Conservation (phyloP, 2,329 filamentous ascomycete species). For the Xylaria multiplex region DNA sequence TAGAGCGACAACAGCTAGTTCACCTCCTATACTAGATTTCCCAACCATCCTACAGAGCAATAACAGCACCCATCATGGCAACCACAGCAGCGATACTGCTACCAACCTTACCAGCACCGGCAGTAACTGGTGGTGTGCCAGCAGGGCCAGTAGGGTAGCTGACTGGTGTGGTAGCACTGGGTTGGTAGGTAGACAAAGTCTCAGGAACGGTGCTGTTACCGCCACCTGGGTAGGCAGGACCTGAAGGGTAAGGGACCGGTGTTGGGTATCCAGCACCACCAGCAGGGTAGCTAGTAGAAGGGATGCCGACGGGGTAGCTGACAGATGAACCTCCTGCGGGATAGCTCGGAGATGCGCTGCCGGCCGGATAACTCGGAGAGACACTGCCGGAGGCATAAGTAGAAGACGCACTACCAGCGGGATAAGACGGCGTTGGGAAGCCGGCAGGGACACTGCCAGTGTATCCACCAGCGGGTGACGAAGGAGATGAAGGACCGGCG, state of each 20-base stretch:
- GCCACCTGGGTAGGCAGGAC: slow-evolving; percentile 25
- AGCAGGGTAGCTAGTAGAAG: slow-evolving; percentile 20
- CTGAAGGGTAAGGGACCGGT: slow-evolving; percentile 8
- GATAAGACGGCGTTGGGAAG: slow-evolving; percentile 10
- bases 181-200: slow-evolving; percentile 24
- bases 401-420: slow-evolving; percentile 8
- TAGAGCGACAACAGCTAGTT: background rate
- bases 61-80: slow-evolving; percentile 40
- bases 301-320: slow-evolving; percentile 27
- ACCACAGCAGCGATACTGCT: slow-evolving; percentile 42
- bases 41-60: slow-evolving; percentile 37
- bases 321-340: slow-evolving; percentile 26
- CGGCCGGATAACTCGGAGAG: slow-evolving; percentile 24
- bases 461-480: background rate
- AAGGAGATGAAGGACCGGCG: slow-evolving; percentile 15
- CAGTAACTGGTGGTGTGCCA: slow-evolving; percentile 16
- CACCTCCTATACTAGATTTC: background rate
- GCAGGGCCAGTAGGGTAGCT: slow-evolving; percentile 26
- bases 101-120: slow-evolving; percentile 43
- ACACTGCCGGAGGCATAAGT: slow-evolving; percentile 21
- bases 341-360: slow-evolving; percentile 11
- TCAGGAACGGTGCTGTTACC: slow-evolving; percentile 20
- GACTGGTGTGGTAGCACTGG: slow-evolving; percentile 7
- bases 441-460: slow-evolving; percentile 1
- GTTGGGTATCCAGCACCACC: slow-evolving; percentile 16